Evolutionary conservation across 2,329 filamentous ascomycete genomes (phyloP), one percentile per base, ranked within the genome.

Genomic region (Botryotinia calthae): DNA sequence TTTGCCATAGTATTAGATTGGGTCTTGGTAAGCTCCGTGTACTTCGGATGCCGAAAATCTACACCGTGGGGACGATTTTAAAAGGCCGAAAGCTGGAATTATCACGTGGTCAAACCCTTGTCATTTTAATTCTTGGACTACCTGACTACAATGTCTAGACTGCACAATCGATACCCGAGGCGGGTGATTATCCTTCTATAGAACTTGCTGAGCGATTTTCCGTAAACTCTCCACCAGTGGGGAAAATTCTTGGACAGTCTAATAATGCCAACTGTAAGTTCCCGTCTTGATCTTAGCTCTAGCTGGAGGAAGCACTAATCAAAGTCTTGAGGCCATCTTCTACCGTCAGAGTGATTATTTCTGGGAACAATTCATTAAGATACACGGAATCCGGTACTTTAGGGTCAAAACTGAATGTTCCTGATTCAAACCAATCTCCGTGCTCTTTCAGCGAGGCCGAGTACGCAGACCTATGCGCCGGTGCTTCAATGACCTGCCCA

Each of bases 401-500:
- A 2, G 42, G 31, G 25, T 67, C 64, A 8, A 67, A 67, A 54
- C 46, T 67, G 4, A 67, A 67, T 37, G 64, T 67, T 37, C 64
- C 64, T 18, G 64, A 46, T 67, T 67, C 64, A 51, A 67, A 40
- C 64, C 64, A 67, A 6, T 67, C 46, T 67, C 64, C 64, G 56
- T 67, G 64, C 22, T 67, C 64, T 67, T 67, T 67, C 31, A 67
- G 7, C 22, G 64, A 67, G 22, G 64, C 28, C 7, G 64, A 67
- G 46, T 67, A 67, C 37, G 64, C 64, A 37, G 64, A 4, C 34
- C 64, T 46, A 51, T 67, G 44, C 3, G 64, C 44, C 10, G 64
- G 64, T 51, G 42, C 42, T 37, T 56, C 64, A 31, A 56, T 48
- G 31, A 67, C 42, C 44, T 46, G 44, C 12, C 64, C 64, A 16